Evolutionary conservation across 768 basidiomycete species (phyloP), one percentile per base, ranked within the genome.

Genomic region (Calocybe gangraenosa): DNA sequence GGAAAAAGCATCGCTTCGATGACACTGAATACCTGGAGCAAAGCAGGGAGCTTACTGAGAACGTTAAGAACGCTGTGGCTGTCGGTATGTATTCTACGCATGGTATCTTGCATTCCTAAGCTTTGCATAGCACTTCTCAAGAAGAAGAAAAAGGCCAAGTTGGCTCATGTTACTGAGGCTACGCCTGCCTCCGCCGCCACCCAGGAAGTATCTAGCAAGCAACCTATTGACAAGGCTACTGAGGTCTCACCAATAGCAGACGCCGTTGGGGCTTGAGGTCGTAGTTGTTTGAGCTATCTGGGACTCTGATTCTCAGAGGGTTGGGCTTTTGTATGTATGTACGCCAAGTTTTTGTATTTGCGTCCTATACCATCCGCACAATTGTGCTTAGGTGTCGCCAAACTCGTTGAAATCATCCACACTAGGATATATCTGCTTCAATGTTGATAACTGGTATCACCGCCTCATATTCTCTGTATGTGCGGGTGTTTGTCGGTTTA

Each of bases 21-120:
- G 95, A 99, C 58, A 84, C 81, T 2, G 87, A 92, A 62, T 99
- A 87, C 60, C 61, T 99, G 31, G 93, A 97, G 61, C 84, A 95
- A 67, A 92, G 84, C 55, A 73, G 79, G 62, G 92, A 96, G 57
- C 79, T 98, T 20, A 89, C 92, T 2, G 93, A 95, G 53, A 82
- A 76, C 52, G 94, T 97, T 21, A 89, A 90, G 70, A 91, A 75
- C 46, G 95, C 95, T 3, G 95, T 99, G 10, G 74, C 84, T 37
- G 77, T 79, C 30, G 95, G 91, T 91, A 60, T 31, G n/a, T 23
- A 17, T 18, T n/a, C n/a, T n/a, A n/a, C n/a, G n/a, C n/a, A n/a
- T n/a, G n/a, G n/a, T n/a, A n/a, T n/a, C n/a, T n/a, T n/a, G n/a
- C n/a, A n/a, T n/a, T n/a, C n/a, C n/a, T n/a, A n/a, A n/a, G n/a